Base-by-base conservation (phyloP, 1,284 basidiomycete species). In the Mycosarcoma mackinlayi region DNA sequence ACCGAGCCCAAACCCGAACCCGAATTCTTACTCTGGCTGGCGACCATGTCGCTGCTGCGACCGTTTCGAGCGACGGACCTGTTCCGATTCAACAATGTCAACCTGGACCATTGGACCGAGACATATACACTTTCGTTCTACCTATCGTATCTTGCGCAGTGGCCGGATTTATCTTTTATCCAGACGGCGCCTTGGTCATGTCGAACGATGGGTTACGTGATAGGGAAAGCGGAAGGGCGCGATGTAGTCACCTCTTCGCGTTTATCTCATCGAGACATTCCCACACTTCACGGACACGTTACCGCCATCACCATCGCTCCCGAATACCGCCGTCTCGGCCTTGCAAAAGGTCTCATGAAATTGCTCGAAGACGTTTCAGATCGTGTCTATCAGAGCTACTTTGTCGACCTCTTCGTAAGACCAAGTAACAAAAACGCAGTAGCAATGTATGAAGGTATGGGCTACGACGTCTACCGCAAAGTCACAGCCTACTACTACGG, bases 51-150 rank as follows among this genome's bases (percentile, higher is more conserved):
- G 76, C 83, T 92, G 33, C 85, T 92, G 3, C 87, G 93, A 44
- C 89, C 92, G 13, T 93, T 95, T 85, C 87, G 87, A 77, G 92
- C 92, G 14, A 88, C 88, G 0, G 93, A 95, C 81, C 86, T 95
- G 83, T 94, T 95, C 87, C 89, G 87, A 73, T 94, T 94, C 85
- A 95, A 95, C 83, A 92, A 93, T 30, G 93, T 93, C 62, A 95
- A 95, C 82, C 85, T 94, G 78, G 93, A 95, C 83, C 86, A 93
- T 52, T 95, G 92, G 91, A 95, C 93, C 42, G 93, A 95, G 85
- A 95, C 93, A 18, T 95, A 93, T 82, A 89, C 89, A 42, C 89
- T 92, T 75, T 87, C 87, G 25, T 95, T 94, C 83, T 95, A 95
- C 83, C 85, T 95, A 39, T 88, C 85, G 80, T 95, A 95, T 80